Base-by-base conservation (phyloP, 805 yeast genomes). In the Saturnispora mendoncae region DNA sequence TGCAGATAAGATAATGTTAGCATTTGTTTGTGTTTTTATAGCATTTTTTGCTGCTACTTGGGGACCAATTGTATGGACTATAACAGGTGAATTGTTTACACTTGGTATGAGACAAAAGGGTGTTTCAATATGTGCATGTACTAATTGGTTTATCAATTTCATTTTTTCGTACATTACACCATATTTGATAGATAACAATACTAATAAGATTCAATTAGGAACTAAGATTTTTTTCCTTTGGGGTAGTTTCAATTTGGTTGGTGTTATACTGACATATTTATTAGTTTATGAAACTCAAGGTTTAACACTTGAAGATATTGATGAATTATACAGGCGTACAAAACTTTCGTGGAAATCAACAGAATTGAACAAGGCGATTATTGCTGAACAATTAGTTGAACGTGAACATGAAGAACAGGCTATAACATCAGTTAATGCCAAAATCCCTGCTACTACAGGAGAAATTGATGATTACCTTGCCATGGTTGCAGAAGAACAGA, bases 11-110 rank as follows among this genome's bases (percentile, higher is more conserved):
- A 66, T 74, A 14, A 70, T 74, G 76, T 66, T 76, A 46, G 71
- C 75, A 4, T 76, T 84, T 57, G 77, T 82, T 20, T 83, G 90
- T 55, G 46, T 72, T 2, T 84, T 83, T 53, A 83, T 84, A 52
- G 83, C 85, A 2, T 74, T 79, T 39, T 84, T 80, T 60, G 87
- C 92, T 1, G 69, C 84, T 6, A 72, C 86, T 4, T 84, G 92
- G 92, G 94, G 90, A 49, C 90, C 90, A 10, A 72, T 75, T 26
- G 78, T 74, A 14, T 84, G 92, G 92, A 92, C 77, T 18, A 61
- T 74, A 21, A 70, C 74, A 21, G 78, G 79, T 39, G 82, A 76
- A 58, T 68, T 82, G 36, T 84, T 72, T 57, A 78, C 85, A 20
- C 65, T 84, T 39, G 76, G 85, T 36, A 76, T 83, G 24, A 71